These are phyloP conservation scores for Paradendryphiella salina DNA, from an alignment of 2,329 filamentous ascomycete species.

Conservation along the genomic window DNA sequence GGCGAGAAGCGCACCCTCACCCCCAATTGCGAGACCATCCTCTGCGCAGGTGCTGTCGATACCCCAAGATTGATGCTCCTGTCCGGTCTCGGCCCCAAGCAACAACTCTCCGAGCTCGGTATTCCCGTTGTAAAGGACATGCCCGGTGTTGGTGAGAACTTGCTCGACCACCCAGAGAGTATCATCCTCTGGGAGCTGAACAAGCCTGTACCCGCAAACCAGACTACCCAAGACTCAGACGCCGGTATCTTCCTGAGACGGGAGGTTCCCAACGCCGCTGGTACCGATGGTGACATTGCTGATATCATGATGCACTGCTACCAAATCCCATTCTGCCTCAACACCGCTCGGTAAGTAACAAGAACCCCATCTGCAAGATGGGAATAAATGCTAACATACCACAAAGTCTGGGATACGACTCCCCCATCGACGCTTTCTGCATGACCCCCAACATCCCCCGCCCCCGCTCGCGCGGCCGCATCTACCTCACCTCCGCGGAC, in stretches of 20 bases:
- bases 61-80: constrained; percentile 69
- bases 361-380: not conserved
- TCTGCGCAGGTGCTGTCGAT: constrained; percentile 79
- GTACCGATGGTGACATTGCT: constrained; percentile 71
- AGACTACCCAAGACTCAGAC: constrained; percentile 90
- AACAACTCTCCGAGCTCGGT: constrained; percentile 52
- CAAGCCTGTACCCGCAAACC: constrained; percentile 72
- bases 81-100: constrained; percentile 55
- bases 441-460: constrained; percentile 92
- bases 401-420: constrained; percentile 68
- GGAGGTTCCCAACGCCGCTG: constrained; percentile 69
- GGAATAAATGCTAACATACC: constrained; percentile 7
- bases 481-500: constrained; percentile 77
- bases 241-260: constrained; percentile 86
- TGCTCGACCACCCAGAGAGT: constrained; percentile 66
- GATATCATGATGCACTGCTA: constrained; percentile 98
- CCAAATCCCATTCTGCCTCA: constrained; percentile 88
- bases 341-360: constrained; percentile 65
- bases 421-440: constrained; percentile 78
- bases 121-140: constrained; percentile 63
- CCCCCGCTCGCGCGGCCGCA: constrained; percentile 73
- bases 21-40: constrained; percentile 74
- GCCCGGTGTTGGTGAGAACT: constrained; percentile 66
- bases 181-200: constrained; percentile 80
- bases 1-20: constrained; percentile 59